These are phyloP conservation scores for Chaetomiaceae sp. DNA, from an alignment of 2,329 filamentous ascomycete genomes.

Conservation along the genomic window DNA sequence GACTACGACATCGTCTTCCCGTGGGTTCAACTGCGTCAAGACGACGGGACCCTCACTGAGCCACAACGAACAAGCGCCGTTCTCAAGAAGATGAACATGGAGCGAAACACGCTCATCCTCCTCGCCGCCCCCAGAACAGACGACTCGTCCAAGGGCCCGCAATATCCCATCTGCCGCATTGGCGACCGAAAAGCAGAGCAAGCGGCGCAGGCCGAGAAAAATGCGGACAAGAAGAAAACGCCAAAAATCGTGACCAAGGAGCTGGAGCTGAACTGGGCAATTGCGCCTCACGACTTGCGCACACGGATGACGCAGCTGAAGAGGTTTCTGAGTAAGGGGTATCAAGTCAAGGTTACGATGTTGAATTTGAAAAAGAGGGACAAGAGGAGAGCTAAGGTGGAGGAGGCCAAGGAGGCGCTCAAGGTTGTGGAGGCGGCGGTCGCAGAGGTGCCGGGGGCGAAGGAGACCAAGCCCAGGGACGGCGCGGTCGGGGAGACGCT, in stretches of 20 bases:
- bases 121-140: constrained; percentile 6
- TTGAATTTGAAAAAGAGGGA: constrained; percentile 50
- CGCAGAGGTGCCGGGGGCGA: constrained; percentile 34
- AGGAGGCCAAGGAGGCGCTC: constrained; percentile 57
- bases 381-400: constrained; percentile 48
- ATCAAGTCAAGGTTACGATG: constrained; percentile 69
- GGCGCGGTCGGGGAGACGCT: constrained; percentile 39
- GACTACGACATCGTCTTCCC: constrained; percentile 45
- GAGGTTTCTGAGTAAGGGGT: constrained; percentile 69
- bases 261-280: constrained; percentile 88
- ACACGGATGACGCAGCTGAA: constrained; percentile 64
- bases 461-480: constrained; percentile 39
- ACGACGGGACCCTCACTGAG: constrained; percentile 36
- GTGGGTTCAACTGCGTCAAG: constrained; percentile 35
- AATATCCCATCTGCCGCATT: constrained; percentile 65
- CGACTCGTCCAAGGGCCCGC: constrained; percentile 19
- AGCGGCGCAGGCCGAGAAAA: constrained; percentile 30
- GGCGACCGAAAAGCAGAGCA: constrained; percentile 52
- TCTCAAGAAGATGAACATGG: constrained; percentile 37
- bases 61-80: constrained; percentile 39
- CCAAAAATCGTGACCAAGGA: constrained; percentile 58
- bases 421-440: constrained; percentile 34
- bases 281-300: constrained; percentile 68
- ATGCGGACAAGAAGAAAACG: constrained; percentile 42
- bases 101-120: constrained; percentile 15